Evolutionary conservation across 768 basidiomycete genomes (phyloP).

Genomic region (Mycena galericulata): DNA sequence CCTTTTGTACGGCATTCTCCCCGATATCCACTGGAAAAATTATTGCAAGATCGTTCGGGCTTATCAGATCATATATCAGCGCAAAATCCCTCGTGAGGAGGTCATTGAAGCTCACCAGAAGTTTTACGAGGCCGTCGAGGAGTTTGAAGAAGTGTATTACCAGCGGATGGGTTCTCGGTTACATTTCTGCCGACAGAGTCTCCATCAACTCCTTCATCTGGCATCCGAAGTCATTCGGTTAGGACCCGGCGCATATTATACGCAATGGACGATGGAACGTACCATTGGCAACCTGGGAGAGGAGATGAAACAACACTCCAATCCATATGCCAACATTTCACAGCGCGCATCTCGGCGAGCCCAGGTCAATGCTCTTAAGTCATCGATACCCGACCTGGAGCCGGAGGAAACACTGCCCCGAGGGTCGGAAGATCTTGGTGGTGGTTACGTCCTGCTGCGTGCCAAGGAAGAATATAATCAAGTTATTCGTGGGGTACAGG

Average conservation of each 20-base stretch:
- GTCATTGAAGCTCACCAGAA: not conserved
- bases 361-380: slow-evolving; percentile 30
- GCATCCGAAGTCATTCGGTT: not conserved
- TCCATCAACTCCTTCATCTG: slow-evolving; percentile 14
- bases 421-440: slow-evolving; percentile 19
- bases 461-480: slow-evolving; percentile 23
- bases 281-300: slow-evolving; percentile 26
- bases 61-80: slow-evolving; percentile 6
- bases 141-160: slow-evolving; percentile 19
- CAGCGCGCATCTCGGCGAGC: slow-evolving; percentile 10
- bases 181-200: slow-evolving; percentile 22
- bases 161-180: not conserved
- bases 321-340: slow-evolving; percentile 13
- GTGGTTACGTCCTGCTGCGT: slow-evolving; percentile 25
- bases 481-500: not conserved
- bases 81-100: not conserved
- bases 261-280: slow-evolving; percentile 26
- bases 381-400: slow-evolving; percentile 26
- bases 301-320: slow-evolving; percentile 21
- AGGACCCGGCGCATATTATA: slow-evolving; percentile 10
- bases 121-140: not conserved
- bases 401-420: not conserved
- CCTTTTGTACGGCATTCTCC: slow-evolving; percentile 34
- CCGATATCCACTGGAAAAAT: slow-evolving; percentile 30
- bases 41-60: slow-evolving; percentile 37